Evolutionary conservation across 2,329 filamentous ascomycete species (phyloP), one percentile per base, ranked within the genome.

Genomic region (Periconia digitata): DNA sequence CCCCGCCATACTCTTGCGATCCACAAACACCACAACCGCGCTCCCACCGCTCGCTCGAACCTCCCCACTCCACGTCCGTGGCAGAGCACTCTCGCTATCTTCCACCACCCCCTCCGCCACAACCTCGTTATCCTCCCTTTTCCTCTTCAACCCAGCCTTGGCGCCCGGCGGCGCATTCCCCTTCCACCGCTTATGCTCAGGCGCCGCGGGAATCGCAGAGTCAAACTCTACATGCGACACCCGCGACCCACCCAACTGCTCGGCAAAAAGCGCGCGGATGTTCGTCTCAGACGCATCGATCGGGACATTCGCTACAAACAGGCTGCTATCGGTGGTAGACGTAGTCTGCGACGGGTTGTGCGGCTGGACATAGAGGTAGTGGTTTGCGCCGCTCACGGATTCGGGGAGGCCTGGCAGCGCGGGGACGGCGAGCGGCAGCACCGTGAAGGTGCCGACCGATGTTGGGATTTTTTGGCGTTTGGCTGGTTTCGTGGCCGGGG

Each of bases 291-390:
- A 95, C 50, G 90, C 86, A 66, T 96, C 92, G 54, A 87, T 79
- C 6, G 94, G 94, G 1, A 95, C 75, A 63, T 99, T 97, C 55
- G 92, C 88, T n/a, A 95, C 69, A 72, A 96, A 99, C 16, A 99
- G 79, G 52, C 89, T 91, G 59, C 92, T 85, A 70, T 88, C 81
- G 46, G 81, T 78, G 7, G 87, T 87, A 13, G 89, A 84, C 10
- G 62, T 65, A 20, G 66, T 55, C 17, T 59, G 80, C 73, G 87
- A 90, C 51, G 92, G 91, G 39, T 85, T 80, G 72, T 97, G 92
- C 46, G 84, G 84, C 56, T 90, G 89, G 46, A 97, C 74, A 74
- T 96, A 96, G 62, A 97, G 77, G 72, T 92, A 90, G 74, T 97
- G 94, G 42, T 83, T 83, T 49, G 85, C 80, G 18, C 53, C 45